Evolutionary conservation across 371 early-diverging fungal genomes (phyloP).

Genomic region (Actinomucor elegans): DNA sequence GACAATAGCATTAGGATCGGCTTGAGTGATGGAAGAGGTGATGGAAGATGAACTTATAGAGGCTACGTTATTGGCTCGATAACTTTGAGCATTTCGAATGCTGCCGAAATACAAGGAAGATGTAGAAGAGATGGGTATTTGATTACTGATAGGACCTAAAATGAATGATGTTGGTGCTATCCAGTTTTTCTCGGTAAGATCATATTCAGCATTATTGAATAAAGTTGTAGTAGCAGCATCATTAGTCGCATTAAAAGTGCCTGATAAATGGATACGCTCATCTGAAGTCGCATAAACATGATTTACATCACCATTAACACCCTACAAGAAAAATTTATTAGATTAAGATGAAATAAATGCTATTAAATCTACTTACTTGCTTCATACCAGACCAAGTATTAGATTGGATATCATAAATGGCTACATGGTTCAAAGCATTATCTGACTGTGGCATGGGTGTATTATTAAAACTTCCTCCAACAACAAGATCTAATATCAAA

Average conservation of each 20-base stretch:
- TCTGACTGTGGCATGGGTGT: constrained; percentile 2
- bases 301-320: constrained; percentile 30
- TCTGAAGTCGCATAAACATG: constrained; percentile 17
- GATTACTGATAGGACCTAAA: constrained; percentile 17
- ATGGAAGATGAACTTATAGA: not conserved
- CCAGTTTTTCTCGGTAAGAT: constrained; percentile 16
- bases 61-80: constrained; percentile 22
- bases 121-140: not conserved
- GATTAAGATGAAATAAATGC: not conserved
- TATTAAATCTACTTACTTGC: constrained; percentile 16
- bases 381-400: constrained; percentile 28
- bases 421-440: constrained; percentile 26
- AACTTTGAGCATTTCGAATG: constrained; percentile 34
- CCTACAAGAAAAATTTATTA: constrained; percentile 9
- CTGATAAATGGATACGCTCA: constrained; percentile 33
- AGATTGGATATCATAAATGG: constrained; percentile 17
- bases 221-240: no score
- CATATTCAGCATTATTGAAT: constrained; percentile 28
- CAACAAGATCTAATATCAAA: constrained; percentile 31
- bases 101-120: constrained; percentile 19
- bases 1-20: constrained; percentile 15
- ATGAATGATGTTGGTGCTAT: constrained; percentile 17
- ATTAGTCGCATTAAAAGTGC: constrained; percentile 17
- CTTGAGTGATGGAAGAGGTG: not conserved
- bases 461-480: constrained; percentile 36